Evolutionary conservation across 495 filamentous ascomycete species (phyloP).

Genomic region (Hyphodiscus hymeniophilus): DNA sequence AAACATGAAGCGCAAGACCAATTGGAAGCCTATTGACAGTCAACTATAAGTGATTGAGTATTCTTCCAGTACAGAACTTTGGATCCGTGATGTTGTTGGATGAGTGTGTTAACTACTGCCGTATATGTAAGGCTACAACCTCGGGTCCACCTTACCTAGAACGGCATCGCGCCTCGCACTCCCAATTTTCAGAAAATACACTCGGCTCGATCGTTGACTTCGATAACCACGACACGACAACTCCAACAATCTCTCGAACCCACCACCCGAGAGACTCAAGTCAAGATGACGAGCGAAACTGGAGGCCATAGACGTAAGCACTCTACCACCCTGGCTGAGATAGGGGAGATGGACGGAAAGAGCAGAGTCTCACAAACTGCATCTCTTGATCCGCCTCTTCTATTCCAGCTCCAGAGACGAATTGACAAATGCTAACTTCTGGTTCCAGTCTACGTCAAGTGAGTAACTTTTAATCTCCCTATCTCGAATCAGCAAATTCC

Average conservation of each 20-base stretch:
- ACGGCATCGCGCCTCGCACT: constrained; percentile 8
- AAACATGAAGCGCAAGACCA: too few species aligned
- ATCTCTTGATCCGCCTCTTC: background rate
- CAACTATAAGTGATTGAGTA: too few species aligned
- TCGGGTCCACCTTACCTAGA: background rate
- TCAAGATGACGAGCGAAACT: constrained; percentile 75
- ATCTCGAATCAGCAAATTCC: constrained; percentile 21
- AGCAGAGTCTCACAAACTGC: background rate
- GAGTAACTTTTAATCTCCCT: constrained; percentile 37
- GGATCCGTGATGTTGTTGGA: too few species aligned
- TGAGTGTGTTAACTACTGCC: too few species aligned
- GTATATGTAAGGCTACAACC: too few species aligned
- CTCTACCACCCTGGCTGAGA: background rate
- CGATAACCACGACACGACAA: constrained; percentile 8
- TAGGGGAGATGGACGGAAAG: background rate
- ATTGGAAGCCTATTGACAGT: too few species aligned
- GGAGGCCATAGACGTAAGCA: constrained; percentile 73
- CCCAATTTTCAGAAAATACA: constrained; percentile 14
- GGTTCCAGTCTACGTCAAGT: constrained; percentile 83
- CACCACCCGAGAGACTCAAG: constrained; percentile 23
- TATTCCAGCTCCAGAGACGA: background rate
- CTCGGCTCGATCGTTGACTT: constrained; percentile 17
- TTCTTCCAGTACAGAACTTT: too few species aligned
- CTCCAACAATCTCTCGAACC: constrained; percentile 5
- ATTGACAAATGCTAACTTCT: constrained; percentile 29